Conservation (phyloP, 768 basidiomycete genomes). For the Rhizopogon vinicolor region DNA sequence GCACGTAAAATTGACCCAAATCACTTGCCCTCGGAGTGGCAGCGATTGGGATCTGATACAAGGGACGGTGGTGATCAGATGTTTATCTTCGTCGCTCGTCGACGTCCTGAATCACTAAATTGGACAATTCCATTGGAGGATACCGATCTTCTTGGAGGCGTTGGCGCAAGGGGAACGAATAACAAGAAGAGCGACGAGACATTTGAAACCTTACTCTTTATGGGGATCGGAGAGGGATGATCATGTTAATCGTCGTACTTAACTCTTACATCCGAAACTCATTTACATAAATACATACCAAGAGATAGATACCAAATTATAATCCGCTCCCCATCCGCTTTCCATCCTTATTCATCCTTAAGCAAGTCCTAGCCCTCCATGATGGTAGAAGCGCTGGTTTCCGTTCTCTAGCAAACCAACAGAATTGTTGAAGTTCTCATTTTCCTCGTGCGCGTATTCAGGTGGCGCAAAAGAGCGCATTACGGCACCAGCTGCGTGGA, state of each 20-base stretch:
- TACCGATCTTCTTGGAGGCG: constrained; percentile 50
- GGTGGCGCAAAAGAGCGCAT: constrained; percentile 48
- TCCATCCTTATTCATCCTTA: neutral
- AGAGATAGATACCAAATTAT: neutral
- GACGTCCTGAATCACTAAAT: constrained; percentile 50
- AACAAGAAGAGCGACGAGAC: constrained; percentile 56
- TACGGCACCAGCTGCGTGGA: constrained; percentile 33
- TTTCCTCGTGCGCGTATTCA: constrained; percentile 39
- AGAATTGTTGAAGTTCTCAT: constrained; percentile 46
- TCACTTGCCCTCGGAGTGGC: constrained; percentile 23
- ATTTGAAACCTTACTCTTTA: constrained; percentile 62
- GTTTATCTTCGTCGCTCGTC: constrained; percentile 59
- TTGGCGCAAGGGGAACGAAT: constrained; percentile 43
- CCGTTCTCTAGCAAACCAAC: constrained; percentile 52
- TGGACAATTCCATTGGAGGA: constrained; percentile 55
- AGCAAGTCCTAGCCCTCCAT: constrained; percentile 3
- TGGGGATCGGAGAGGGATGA: constrained; percentile 22
- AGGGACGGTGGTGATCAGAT: constrained; percentile 28
- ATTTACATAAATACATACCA: neutral
- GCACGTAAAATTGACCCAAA: constrained; percentile 11
- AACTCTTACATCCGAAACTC: neutral
- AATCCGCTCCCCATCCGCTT: neutral
- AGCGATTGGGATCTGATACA: constrained; percentile 37
- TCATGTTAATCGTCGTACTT: neutral
- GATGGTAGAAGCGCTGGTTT: constrained; percentile 44